A percentile compares a stretch with the other conserved stretches of the same genome.
These are phyloP conservation scores for Austroboletus novae-zelandiae DNA, from an alignment of 1,284 basidiomycete genomes.

Conservation along the genomic window DNA sequence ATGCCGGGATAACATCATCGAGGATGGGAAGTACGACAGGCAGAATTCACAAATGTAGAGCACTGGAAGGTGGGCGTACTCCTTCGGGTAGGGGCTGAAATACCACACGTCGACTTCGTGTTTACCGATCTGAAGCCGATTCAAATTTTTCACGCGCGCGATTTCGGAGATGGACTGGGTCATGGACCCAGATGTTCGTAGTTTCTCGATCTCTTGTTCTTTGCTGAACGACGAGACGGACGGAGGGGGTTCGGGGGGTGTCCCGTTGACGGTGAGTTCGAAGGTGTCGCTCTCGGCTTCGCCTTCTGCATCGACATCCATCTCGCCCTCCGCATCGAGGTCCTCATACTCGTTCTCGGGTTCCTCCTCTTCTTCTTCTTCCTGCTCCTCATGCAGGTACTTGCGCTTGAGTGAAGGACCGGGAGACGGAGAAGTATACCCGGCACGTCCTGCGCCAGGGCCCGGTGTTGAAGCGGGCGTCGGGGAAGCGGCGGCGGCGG, in stretches of 20 bases:
- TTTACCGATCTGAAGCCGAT: slow-evolving; percentile 93
- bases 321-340: slow-evolving; percentile 54
- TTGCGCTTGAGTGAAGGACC: slow-evolving; percentile 66
- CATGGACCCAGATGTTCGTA: slow-evolving; percentile 97
- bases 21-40: slow-evolving; percentile 84
- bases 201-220: slow-evolving; percentile 97
- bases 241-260: slow-evolving; percentile 42
- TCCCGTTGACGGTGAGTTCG: slow-evolving; percentile 48
- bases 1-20: slow-evolving; percentile 88
- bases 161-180: slow-evolving; percentile 98
- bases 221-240: slow-evolving; percentile 74
- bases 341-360: slow-evolving; percentile 52
- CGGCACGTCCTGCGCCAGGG: slow-evolving; percentile 39
- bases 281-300: slow-evolving; percentile 55
- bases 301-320: slow-evolving; percentile 47
- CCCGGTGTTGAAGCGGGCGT: slow-evolving; percentile 50
- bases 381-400: slow-evolving; percentile 52
- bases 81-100: slow-evolving; percentile 98
- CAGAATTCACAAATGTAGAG: slow-evolving; percentile 99
- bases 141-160: slow-evolving; percentile 97
- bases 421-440: slow-evolving; percentile 57
- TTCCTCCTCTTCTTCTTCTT: slow-evolving; percentile 60
- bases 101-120: slow-evolving; percentile 99
- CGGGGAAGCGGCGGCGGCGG: slow-evolving; percentile 50
- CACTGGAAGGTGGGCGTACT: slow-evolving; percentile 93